Evolutionary conservation across 2,329 filamentous ascomycete species (phyloP).

Genomic region (Rachicladosporium sp.): DNA sequence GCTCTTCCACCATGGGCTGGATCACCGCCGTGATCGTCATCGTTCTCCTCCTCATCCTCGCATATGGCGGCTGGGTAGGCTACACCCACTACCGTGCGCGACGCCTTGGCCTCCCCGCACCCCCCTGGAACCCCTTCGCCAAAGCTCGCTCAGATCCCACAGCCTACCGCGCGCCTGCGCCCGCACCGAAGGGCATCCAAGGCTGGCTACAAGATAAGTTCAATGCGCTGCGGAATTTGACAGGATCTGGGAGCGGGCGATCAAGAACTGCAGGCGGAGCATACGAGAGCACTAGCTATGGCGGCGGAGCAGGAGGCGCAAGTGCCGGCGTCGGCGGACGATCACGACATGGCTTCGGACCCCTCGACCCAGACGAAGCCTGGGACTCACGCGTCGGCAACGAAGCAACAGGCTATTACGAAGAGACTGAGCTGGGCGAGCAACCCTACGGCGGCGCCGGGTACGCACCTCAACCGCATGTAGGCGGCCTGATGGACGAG

Average conservation of each 20-base stretch:
- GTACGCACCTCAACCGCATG: slow-evolving; percentile 21
- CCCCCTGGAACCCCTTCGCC: slow-evolving; percentile 59
- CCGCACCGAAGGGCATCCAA: slow-evolving; percentile 48
- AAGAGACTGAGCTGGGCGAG: slow-evolving; percentile 62
- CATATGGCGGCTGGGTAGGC: slow-evolving; percentile 52
- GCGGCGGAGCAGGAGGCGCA: slow-evolving; percentile 9
- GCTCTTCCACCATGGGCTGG: slow-evolving; percentile 20
- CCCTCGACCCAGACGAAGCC: slow-evolving; percentile 70
- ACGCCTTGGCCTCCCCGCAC: slow-evolving; percentile 62
- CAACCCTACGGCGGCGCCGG: slow-evolving; percentile 30
- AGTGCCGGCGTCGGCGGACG: slow-evolving; percentile 7
- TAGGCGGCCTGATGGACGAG: slow-evolving; percentile 24
- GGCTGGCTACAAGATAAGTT: slow-evolving; percentile 63
- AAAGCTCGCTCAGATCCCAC: slow-evolving; percentile 12
- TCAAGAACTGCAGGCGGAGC: slow-evolving; percentile 4
- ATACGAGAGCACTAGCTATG: slow-evolving; percentile 25
- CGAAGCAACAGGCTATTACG: slow-evolving; percentile 61
- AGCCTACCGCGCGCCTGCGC: slow-evolving; percentile 39
- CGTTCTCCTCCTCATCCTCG: slow-evolving; percentile 47
- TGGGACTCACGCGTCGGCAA: slow-evolving; percentile 72
- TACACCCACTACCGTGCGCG: slow-evolving; percentile 62
- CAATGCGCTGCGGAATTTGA: slow-evolving; percentile 51
- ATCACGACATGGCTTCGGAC: slow-evolving; percentile 47
- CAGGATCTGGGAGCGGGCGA: slow-evolving; percentile 42
- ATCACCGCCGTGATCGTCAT: slow-evolving; percentile 64